Evolutionary conservation across 768 basidiomycete species (phyloP).

Genomic region (Panaeolus cyanescens): DNA sequence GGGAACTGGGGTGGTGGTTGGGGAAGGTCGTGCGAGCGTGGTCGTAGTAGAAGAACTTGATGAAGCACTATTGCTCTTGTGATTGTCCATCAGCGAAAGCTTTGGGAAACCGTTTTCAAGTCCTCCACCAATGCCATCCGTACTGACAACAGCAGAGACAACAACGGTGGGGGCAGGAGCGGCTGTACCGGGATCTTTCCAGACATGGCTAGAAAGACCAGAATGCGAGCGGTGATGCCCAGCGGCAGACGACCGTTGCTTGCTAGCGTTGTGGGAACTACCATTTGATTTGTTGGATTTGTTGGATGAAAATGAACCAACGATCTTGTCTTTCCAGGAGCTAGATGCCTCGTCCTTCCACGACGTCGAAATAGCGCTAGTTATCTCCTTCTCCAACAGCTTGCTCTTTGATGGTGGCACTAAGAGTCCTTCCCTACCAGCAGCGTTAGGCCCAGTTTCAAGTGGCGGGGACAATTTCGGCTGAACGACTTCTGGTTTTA

Average conservation of each 20-base stretch:
- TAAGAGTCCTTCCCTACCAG: slow-evolving; percentile 29
- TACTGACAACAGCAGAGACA: slow-evolving; percentile 49
- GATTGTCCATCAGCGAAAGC: slow-evolving; percentile 28
- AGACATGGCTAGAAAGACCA: slow-evolving; percentile 39
- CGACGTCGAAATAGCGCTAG: slow-evolving; percentile 35
- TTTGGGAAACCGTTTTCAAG: slow-evolving; percentile 41
- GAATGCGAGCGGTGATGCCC: slow-evolving; percentile 40
- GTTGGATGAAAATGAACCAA: slow-evolving; percentile 35
- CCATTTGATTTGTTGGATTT: slow-evolving; percentile 31
- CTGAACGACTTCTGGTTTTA: slow-evolving; percentile 26
- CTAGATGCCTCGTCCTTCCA: slow-evolving; percentile 35
- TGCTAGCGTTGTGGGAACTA: slow-evolving; percentile 33
- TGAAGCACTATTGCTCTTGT: slow-evolving; percentile 24
- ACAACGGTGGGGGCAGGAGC: slow-evolving; percentile 55
- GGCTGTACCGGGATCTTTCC: slow-evolving; percentile 56
- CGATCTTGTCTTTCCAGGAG: slow-evolving; percentile 42
- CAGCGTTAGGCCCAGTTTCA: slow-evolving; percentile 13
- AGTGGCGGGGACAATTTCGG: slow-evolving; percentile 16
- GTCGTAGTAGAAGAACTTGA: slow-evolving; percentile 43
- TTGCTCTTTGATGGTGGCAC: slow-evolving; percentile 33
- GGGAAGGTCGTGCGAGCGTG: slow-evolving; percentile 43
- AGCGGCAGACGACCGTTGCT: slow-evolving; percentile 22
- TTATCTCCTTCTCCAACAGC: slow-evolving; percentile 29
- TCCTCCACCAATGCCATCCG: slow-evolving; percentile 29
- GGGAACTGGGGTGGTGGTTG: slow-evolving; percentile 35